Evolutionary conservation across 2,329 filamentous ascomycete species (phyloP), one percentile per base, ranked within the genome.

Genomic region (Periglandula ipomoeae): DNA sequence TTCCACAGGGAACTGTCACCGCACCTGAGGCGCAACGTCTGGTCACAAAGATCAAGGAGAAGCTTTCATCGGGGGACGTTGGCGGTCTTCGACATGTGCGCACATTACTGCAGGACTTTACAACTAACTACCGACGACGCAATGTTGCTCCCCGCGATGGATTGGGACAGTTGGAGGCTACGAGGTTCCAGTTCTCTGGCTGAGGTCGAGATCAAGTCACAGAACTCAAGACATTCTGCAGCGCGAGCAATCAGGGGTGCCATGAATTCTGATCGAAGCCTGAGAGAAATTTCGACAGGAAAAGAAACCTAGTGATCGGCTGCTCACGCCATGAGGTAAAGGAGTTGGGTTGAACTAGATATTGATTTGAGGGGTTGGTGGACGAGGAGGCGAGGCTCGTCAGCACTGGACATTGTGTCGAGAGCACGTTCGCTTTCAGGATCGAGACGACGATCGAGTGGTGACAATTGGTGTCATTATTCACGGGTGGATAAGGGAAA

Each of bases 121-220:
- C 93, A 22, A 95, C 91, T 64, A 87, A 84, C 26, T 98, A 98
- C 66, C 82, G 94, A 45, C 78, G 94, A 61, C 79, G 94, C 53
- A 96, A 98, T 61, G 87, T 98, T 42, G 91, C 93, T n/a, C 93
- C 93, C 6, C 75, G 91, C 52, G 91, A 97, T 63, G 91, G 91
- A 1, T 72, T 97, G 38, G 91, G 91, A 3, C 79, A 89, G 61
- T 71, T 97, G 50, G 89, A 95, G 69, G 89, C 89, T 22, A 82
- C 85, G 20, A 81, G 87, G 55, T 97, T 97, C 71, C 85, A 87
- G 58, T 97, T 95, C 48, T 63, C 62, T n/a, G 68, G 68, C 46
- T 70, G 55, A 63, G 49, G 47, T 22, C 5, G 20, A 41, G 34
- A 32, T 15, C 10, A 13, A 32, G 30, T 32, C 30, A 15, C 10